Evolutionary conservation across 2,329 filamentous ascomycete genomes (phyloP), one percentile per base, ranked within the genome.

Genomic region (Verticillium nubilum): DNA sequence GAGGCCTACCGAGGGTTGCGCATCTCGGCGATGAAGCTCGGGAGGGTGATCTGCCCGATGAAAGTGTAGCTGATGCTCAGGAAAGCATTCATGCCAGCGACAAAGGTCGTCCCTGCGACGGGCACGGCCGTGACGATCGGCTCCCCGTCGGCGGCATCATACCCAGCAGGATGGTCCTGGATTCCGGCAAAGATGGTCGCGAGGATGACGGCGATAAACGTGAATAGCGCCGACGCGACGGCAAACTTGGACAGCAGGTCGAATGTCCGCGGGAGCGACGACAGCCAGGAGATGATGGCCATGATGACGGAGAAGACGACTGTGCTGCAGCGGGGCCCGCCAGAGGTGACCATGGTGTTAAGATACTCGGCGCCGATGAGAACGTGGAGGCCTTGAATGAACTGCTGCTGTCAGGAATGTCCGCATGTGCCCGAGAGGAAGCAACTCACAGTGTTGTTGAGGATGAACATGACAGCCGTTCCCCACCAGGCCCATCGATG

Each of bases 21-120:
- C 93, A 97, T 97, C 74, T 97, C 93, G 3, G 93, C 92, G 64
- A 97, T 97, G 77, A 97, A 97, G 66, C 90, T 94, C 0, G 93
- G 93, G 15, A 97, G 81, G 0, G 93, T 97, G 67, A 97, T 96
- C 72, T 97, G 93, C 0, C 93, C 93, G 66, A 97, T 97, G 70
- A 97, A 97, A 0, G 93, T 97, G 72, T 97, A 97, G 75, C 88
- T 91, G 70, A 97, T 97, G 75, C 97, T 97, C 72, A 97, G 82
- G 74, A 97, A 97, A 0, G 93, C 93, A 58, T 87, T 92, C 81
- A 96, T 88, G 25, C 88, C 92, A 2, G 82, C 78, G 3, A 96
- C 90, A 66, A 96, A 97, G 0, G 89, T 90, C 0, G 91, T 96
- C 19, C 87, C 85, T 2, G 42, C 73, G 2, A 86, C 74, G 0